A percentile compares a stretch with the other conserved stretches of the same genome.
Evolutionary conservation across 345 rosid genomes (phyloP).

Genomic region (Syzygium aqueum): DNA sequence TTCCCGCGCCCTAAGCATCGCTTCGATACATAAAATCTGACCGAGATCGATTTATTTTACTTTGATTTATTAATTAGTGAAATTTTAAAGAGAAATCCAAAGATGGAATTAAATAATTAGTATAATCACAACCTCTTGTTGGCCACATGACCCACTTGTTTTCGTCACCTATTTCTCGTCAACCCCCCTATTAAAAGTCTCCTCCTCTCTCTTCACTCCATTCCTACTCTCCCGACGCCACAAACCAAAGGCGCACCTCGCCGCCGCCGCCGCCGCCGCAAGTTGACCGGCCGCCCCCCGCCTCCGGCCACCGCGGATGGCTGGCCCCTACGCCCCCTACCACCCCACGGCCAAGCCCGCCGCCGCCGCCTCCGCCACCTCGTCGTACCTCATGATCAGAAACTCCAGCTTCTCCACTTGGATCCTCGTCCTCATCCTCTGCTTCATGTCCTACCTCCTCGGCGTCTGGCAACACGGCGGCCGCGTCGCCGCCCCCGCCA

Average conservation of each 20-base stretch:
- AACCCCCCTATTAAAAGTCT: neutral
- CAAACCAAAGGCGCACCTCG: neutral
- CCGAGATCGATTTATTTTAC: neutral
- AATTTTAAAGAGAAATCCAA: neutral
- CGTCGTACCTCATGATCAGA: constrained; percentile 4
- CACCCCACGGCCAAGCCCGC: constrained; percentile 27
- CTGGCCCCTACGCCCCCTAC: constrained; percentile 2
- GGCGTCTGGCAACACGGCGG: constrained; percentile 17
- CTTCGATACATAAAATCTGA: neutral
- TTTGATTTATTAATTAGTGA: neutral
- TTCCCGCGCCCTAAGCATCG: neutral
- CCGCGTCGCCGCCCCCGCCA: neutral
- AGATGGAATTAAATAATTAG: neutral
- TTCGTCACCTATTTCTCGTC: neutral
- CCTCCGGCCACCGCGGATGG: neutral
- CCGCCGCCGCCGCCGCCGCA: neutral
- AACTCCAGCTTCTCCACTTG: constrained; percentile 6
- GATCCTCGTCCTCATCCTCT: constrained; percentile 25
- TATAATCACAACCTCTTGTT: neutral
- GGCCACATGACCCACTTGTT: neutral
- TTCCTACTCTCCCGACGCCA: no score
- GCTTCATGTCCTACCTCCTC: constrained; percentile 29
- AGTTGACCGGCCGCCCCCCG: neutral
- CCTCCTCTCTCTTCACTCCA: neutral
- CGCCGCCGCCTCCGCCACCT: neutral